Evolutionary conservation across 208 protist species (phyloP), one percentile per base, ranked within the genome.

Genomic region (Naegleria fowleri): DNA sequence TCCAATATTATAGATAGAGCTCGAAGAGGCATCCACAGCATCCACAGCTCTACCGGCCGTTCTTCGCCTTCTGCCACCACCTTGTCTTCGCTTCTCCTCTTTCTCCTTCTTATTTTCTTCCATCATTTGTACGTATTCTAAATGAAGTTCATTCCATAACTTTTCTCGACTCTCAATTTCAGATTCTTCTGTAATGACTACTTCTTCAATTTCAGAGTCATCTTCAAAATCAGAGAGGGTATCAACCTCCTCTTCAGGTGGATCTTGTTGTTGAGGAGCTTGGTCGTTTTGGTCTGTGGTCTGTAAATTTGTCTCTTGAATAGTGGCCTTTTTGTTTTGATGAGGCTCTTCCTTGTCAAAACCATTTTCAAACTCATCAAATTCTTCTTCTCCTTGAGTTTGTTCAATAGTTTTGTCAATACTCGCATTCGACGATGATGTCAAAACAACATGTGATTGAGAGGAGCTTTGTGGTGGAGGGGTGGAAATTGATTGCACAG

Each of bases 171-270:
- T 7, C 39, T 89, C 41, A 29, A 89, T 40, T 41, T 67, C 48
- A 11, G 22, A 36, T 39, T 39, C 33, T 55, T 89, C 48, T 29
- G 43, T 89, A 1, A 89, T 25, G 0, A 89, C 6, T 40, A 55
- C 38, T 67, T 33, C 48, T 38, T 89, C 48, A 67, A 89, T 52
- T 89, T 89, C 86, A n/a, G 22, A 39, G 25, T 89, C 86, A 67
- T 89, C 86, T 41, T 29, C 16, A 79, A 79, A 79, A 79, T 79
- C 67, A 79, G 29, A 36, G 19, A 79, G n/a, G 29, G 67, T 79
- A 7, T 79, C 67, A 36, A 36, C 36, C 36, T 79, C 67, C 36
- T 79, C 67, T 79, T 79, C 67, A 11, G 19, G 25, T 25, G 19
- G 25, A 36, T 79, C 67, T 79, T 79, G 25, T 79, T 13, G 5